A percentile compares a stretch with the other conserved stretches of the same genome.
These are phyloP conservation scores for Phytophthora europaea DNA, from an alignment of 352 stramenopile genomes.

Conservation along the genomic window DNA sequence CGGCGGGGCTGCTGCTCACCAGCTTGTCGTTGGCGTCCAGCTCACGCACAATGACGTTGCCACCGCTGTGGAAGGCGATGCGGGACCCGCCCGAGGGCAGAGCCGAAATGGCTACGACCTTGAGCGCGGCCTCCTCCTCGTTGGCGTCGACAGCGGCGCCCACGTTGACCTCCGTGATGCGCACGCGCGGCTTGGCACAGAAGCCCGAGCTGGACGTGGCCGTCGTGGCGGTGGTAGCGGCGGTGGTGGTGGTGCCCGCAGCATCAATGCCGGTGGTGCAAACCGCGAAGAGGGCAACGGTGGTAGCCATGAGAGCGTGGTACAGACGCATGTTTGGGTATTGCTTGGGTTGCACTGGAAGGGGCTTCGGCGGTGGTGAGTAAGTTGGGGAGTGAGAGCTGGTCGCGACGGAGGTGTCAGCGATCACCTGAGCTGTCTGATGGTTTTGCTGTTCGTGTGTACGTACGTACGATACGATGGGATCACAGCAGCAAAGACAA, in stretches of 20 bases:
- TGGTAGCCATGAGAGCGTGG: conserved; percentile 18
- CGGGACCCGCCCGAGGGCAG: conserved; percentile 54
- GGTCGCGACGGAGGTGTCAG: too few relatives aligned
- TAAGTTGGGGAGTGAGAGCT: neutral
- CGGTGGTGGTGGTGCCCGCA: neutral
- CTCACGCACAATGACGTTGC: conserved; percentile 50
- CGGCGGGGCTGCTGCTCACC: conserved; percentile 38
- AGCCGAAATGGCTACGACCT: conserved; percentile 52
- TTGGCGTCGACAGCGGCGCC: conserved; percentile 40
- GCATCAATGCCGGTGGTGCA: neutral
- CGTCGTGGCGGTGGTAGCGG: conserved; percentile 1
- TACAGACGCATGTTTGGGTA: conserved; percentile 35
- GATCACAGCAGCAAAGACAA: neutral
- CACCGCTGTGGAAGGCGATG: conserved; percentile 38
- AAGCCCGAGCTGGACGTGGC: conserved; percentile 28
- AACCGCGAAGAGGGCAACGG: conserved; percentile 1
- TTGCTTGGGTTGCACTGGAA: conserved; percentile 2
- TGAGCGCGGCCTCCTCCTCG: conserved; percentile 60
- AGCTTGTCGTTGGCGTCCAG: conserved; percentile 55
- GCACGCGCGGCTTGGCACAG: conserved; percentile 48
- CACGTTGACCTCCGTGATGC: conserved; percentile 51
- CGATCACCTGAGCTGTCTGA: too few relatives aligned
- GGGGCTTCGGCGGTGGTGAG: neutral
- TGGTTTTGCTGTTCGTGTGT: too few relatives aligned
- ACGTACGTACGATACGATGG: neutral